Conservation (phyloP, 306 rosid genomes). For the Vachellia pachyceras region DNA sequence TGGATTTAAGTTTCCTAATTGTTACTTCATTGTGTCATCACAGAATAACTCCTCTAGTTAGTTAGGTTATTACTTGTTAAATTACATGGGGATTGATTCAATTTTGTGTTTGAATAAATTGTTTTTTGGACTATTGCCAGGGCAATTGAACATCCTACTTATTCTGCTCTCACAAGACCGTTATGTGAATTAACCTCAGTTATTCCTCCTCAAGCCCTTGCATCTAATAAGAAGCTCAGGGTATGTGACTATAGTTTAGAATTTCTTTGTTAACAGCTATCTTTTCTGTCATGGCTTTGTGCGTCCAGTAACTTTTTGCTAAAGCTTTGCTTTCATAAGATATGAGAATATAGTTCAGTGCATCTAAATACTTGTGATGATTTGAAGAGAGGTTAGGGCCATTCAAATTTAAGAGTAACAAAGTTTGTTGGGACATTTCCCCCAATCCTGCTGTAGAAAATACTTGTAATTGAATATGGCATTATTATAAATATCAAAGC, state of each 20-base stretch:
- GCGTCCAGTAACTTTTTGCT: constrained; percentile 9
- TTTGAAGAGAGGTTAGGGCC: constrained; percentile 27
- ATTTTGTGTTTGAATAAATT: constrained; percentile 25
- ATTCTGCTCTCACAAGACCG: constrained; percentile 98
- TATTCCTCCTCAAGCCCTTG: constrained; percentile 86
- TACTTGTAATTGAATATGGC: not conserved
- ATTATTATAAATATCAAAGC: not conserved
- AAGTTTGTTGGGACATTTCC: constrained; percentile 16
- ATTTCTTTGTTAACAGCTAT: constrained; percentile 19
- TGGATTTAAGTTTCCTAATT: constrained; percentile 30
- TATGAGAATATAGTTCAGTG: constrained; percentile 34
- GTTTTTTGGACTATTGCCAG: constrained; percentile 55
- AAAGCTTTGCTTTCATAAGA: constrained; percentile 27
- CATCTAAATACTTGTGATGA: constrained; percentile 26
- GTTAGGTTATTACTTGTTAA: not conserved
- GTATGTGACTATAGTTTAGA: constrained; percentile 51
- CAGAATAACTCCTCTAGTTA: not conserved
- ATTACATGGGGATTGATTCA: not conserved
- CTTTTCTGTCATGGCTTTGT: constrained; percentile 14
- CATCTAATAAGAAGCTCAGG: constrained; percentile 94
- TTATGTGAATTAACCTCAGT: constrained; percentile 93
- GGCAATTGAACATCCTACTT: constrained; percentile 98
- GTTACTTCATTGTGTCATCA: constrained; percentile 4
- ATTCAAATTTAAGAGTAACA: constrained; percentile 12
- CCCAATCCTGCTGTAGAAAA: constrained; percentile 15